phyloP scores from a whole-genome alignment of 257 asterid genomes.

The Solanum okadae region DNA sequence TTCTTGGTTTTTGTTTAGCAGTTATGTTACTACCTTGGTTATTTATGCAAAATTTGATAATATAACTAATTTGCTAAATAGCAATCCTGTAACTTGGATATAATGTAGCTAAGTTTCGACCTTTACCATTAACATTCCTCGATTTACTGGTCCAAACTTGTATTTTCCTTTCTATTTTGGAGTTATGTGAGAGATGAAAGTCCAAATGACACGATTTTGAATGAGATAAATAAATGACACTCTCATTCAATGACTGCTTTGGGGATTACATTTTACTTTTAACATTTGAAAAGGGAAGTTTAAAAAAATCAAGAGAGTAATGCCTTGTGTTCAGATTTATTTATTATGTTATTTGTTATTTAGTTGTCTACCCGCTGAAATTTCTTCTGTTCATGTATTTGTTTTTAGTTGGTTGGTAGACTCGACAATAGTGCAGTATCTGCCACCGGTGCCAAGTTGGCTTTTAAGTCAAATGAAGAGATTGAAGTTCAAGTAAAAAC shows the following conservation, averaged over 20 bases:
- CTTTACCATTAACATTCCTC: not conserved
- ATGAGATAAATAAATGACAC: not conserved
- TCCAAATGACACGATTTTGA: not conserved
- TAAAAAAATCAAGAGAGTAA: not conserved
- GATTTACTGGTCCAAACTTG: not conserved
- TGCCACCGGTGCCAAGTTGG: conserved; percentile 85
- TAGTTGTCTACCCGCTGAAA: not conserved
- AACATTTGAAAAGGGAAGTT: not conserved
- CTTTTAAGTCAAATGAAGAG: conserved; percentile 91
- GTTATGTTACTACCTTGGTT: not conserved
- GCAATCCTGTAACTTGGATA: not conserved
- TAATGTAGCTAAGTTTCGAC: not conserved
- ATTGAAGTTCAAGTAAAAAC: conserved; percentile 70
- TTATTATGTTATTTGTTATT: not conserved
- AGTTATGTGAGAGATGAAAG: not conserved
- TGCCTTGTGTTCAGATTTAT: not conserved
- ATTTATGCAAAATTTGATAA: not conserved
- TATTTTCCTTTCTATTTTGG: not conserved
- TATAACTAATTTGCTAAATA: not conserved
- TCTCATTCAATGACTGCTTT: not conserved
- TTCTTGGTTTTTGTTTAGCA: not conserved
- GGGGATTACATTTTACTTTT: not conserved
- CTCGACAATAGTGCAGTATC: conserved; percentile 98
- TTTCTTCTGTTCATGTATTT: conserved; percentile 1
- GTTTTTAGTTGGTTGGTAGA: conserved; percentile 76